Conservation (phyloP, 352 stramenopile genomes). For the Pythium graminicola region DNA sequence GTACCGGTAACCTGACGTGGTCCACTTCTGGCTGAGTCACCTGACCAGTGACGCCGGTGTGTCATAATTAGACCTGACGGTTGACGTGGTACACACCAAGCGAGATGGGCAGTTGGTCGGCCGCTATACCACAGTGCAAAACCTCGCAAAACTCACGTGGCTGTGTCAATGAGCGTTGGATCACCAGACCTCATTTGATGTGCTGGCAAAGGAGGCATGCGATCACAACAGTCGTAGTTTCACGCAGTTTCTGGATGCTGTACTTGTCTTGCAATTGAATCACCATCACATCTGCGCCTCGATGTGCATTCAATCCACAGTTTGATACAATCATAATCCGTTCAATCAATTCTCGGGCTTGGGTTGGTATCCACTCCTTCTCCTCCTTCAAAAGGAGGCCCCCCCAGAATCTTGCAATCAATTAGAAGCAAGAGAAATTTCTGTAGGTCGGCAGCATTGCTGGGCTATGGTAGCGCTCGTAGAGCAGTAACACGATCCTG, state of each 20-base stretch:
- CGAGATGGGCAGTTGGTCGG: too few species aligned
- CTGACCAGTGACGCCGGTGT: too few species aligned
- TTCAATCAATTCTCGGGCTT: slow-evolving; percentile 5
- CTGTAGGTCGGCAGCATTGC: slow-evolving; percentile 10
- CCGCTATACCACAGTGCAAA: too few species aligned
- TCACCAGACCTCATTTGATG: slow-evolving; percentile 7
- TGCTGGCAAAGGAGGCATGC: slow-evolving; percentile 9
- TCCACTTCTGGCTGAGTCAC: too few species aligned
- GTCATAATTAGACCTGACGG: too few species aligned
- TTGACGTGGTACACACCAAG: too few species aligned
- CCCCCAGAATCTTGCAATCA: too few species aligned
- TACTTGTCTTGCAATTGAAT: background rate
- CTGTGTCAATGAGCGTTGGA: slow-evolving; percentile 1
- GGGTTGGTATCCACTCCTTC: slow-evolving; percentile 8
- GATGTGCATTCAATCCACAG: slow-evolving; percentile 2
- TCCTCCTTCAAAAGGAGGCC: slow-evolving; percentile 3
- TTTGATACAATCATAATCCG: slow-evolving; percentile 4
- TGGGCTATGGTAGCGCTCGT: slow-evolving; percentile 1
- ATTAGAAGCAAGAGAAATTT: too few species aligned
- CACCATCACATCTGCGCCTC: slow-evolving; percentile 3
- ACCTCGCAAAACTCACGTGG: too few species aligned
- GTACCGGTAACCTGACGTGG: too few species aligned
- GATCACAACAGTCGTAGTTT: background rate
- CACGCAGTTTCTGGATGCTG: background rate
- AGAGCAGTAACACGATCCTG: background rate